phyloP scores from a whole-genome alignment of 75 land plant species.

The Sequoia sempervirens region DNA sequence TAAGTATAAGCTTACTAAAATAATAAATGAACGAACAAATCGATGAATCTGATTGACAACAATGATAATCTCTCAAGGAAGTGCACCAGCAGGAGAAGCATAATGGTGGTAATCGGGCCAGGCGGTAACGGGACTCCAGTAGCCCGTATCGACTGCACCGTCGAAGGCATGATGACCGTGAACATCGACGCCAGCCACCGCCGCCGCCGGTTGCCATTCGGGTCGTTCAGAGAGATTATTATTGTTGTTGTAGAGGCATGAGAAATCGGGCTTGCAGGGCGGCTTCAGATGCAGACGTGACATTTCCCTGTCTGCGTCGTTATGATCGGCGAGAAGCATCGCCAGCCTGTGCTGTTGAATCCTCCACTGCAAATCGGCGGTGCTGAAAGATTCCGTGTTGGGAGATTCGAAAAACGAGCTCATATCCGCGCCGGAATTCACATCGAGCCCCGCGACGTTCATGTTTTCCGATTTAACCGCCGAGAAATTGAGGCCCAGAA shows the following conservation, averaged over 20 bases:
- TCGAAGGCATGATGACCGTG: background rate
- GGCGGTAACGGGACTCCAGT: background rate
- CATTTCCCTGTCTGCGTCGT: too few species aligned
- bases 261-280: background rate
- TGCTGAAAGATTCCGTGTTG: background rate
- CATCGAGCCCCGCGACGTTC: background rate
- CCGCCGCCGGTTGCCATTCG: background rate
- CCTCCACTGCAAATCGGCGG: conserved; percentile 5
- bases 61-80: background rate
- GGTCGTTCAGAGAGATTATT: background rate
- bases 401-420: background rate
- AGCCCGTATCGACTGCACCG: background rate
- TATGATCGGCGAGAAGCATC: too few species aligned
- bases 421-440: background rate
- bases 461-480: background rate
- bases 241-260: background rate
- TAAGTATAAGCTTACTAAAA: background rate
- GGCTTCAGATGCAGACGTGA: too few species aligned
- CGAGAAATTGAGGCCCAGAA: conserved; percentile 6
- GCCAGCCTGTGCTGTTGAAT: background rate
- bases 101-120: background rate
- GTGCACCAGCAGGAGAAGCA: background rate
- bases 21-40: conserved; percentile 1
- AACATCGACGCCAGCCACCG: background rate
- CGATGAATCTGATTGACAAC: background rate